These are phyloP conservation scores for Nephelium lappaceum DNA, from an alignment of 345 rosid species.

Conservation along the genomic window DNA sequence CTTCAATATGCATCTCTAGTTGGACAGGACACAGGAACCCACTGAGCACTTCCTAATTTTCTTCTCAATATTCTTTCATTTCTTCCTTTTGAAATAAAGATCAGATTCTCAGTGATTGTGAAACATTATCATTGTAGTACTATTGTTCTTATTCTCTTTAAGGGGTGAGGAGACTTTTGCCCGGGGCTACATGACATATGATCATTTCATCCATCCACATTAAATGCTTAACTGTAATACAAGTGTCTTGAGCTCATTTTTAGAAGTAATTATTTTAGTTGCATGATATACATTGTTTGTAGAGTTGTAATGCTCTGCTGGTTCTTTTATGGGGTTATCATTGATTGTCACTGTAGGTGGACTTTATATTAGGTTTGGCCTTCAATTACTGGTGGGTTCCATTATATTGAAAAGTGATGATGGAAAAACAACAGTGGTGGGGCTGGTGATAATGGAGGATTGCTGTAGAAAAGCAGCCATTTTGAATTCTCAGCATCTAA, in stretches of 20 bases:
- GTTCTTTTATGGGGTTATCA: not conserved
- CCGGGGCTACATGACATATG: not conserved
- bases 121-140: not conserved
- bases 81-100: not conserved
- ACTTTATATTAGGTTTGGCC: conserved; percentile 1
- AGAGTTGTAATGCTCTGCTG: not conserved
- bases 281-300: not conserved
- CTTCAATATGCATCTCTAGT: not conserved
- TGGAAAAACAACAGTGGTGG: not conserved
- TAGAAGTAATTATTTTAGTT: not conserved
- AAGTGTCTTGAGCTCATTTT: not conserved
- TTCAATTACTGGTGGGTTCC: conserved; percentile 13
- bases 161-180: not conserved
- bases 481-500: not conserved
- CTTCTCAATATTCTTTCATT: not conserved
- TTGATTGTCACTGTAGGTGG: not conserved
- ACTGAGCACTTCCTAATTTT: conserved; percentile 3
- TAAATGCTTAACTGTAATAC: not conserved
- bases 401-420: not conserved
- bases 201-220: not conserved
- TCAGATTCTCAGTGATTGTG: conserved; percentile 1
- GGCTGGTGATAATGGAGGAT: not conserved
- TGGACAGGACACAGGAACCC: not conserved
- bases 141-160: not conserved
- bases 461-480: conserved; percentile 22